phyloP scores from a whole-genome alignment of 164 flowering plant species.

The Paratinospora sagittata region DNA sequence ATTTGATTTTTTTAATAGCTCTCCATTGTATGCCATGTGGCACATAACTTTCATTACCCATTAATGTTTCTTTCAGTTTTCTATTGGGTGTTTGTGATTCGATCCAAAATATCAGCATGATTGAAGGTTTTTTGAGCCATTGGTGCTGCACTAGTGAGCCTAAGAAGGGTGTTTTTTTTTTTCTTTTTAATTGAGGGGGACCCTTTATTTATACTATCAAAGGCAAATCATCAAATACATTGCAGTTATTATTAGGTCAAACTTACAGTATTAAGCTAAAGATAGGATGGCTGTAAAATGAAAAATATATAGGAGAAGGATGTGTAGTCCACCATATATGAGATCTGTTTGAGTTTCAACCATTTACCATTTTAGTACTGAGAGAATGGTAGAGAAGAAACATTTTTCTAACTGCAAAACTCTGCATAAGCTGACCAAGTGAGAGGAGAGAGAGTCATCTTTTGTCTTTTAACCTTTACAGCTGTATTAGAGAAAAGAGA shows the following conservation, averaged over 20 bases:
- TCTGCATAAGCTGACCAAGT: neutral
- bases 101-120: no score
- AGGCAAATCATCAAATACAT: neutral
- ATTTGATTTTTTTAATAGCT: no score
- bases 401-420: neutral
- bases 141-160: no score
- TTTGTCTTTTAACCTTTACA: slow-evolving; percentile 18
- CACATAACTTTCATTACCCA: neutral
- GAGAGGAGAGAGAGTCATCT: slow-evolving; percentile 1
- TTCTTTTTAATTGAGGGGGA: neutral
- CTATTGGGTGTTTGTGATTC: no score
- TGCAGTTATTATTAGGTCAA: slow-evolving; percentile 3
- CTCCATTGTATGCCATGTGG: neutral
- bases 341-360: slow-evolving; percentile 1
- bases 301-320: neutral
- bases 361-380: neutral
- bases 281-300: neutral
- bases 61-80: neutral
- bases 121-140: no score
- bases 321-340: neutral
- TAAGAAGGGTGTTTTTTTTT: no score
- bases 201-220: neutral
- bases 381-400: neutral
- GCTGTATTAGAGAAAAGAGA: slow-evolving; percentile 16
- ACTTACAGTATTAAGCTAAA: neutral